Conservation (phyloP, 108 stramenopile species). For the Epithemia pelagica region DNA sequence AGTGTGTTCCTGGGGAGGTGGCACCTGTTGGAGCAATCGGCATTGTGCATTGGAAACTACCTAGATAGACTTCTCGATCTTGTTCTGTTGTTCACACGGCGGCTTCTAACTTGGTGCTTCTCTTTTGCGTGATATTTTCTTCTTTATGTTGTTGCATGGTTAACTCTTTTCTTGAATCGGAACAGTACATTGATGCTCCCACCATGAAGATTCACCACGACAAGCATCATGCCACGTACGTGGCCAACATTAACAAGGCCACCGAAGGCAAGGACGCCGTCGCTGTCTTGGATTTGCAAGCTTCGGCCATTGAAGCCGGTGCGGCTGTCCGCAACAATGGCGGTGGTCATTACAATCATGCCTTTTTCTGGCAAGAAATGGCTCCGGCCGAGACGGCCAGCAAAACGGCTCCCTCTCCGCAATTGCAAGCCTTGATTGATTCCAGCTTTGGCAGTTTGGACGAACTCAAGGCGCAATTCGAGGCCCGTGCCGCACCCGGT, state of each 20-base stretch:
- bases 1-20: too few relatives aligned
- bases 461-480: conserved; percentile 85
- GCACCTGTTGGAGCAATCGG: too few relatives aligned
- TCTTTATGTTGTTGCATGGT: too few relatives aligned
- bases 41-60: too few relatives aligned
- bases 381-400: conserved; percentile 80
- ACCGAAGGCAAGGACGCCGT: conserved; percentile 77
- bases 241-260: conserved; percentile 76
- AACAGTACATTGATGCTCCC: conserved; percentile 78
- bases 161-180: too few relatives aligned
- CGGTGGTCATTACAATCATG: conserved; percentile 99
- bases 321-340: conserved; percentile 93
- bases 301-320: conserved; percentile 76
- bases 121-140: too few relatives aligned
- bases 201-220: conserved; percentile 98
- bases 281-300: conserved; percentile 74
- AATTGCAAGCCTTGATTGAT: conserved; percentile 74
- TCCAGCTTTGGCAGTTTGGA: conserved; percentile 81
- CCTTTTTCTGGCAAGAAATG: conserved; percentile 99
- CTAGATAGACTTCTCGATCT: too few relatives aligned
- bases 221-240: conserved; percentile 90
- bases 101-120: too few relatives aligned
- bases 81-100: too few relatives aligned
- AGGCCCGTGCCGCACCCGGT: conserved; percentile 84
- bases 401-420: conserved; percentile 77